Conservation (phyloP, 2,329 filamentous ascomycete species). For the Torrubiella hemipterigena region DNA sequence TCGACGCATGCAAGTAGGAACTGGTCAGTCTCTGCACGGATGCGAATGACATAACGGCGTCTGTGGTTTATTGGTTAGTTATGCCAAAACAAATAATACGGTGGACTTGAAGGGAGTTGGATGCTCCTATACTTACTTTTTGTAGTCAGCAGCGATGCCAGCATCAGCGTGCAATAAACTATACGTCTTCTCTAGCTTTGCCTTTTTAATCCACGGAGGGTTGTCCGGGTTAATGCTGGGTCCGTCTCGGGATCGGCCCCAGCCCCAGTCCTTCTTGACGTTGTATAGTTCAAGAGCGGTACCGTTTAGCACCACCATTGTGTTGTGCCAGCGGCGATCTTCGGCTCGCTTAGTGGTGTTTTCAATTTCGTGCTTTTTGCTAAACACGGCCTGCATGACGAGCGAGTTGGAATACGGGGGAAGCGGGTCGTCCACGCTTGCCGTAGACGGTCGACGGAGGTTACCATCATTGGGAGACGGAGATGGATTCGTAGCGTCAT, state of each 20-base stretch:
- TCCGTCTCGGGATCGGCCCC: constrained; percentile 33
- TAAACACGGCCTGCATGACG: constrained; percentile 42
- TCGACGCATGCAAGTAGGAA: constrained; percentile 57
- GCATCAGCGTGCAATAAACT: constrained; percentile 65
- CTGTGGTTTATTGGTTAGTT: too few relatives aligned
- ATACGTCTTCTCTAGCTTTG: constrained; percentile 52
- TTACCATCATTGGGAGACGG: not conserved
- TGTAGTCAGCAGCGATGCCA: constrained; percentile 61
- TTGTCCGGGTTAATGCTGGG: constrained; percentile 36
- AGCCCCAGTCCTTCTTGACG: constrained; percentile 44
- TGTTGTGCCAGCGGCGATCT: constrained; percentile 51
- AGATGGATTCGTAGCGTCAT: not conserved
- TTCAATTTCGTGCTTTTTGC: constrained; percentile 54
- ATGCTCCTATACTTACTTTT: constrained; percentile 39
- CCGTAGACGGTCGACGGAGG: too few relatives aligned
- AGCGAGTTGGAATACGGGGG: constrained; percentile 47
- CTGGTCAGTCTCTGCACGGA: constrained; percentile 63
- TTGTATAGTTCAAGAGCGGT: constrained; percentile 56
- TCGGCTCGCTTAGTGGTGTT: constrained; percentile 50
- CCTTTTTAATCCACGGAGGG: constrained; percentile 38
- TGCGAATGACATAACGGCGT: constrained; percentile 54
- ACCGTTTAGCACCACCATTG: constrained; percentile 53
- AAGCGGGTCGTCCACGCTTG: constrained; percentile 30
- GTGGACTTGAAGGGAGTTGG: too few relatives aligned
- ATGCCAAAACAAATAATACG: too few relatives aligned